Base-by-base conservation (phyloP, 106 monocot genomes). In the Triglochin maritima region DNA sequence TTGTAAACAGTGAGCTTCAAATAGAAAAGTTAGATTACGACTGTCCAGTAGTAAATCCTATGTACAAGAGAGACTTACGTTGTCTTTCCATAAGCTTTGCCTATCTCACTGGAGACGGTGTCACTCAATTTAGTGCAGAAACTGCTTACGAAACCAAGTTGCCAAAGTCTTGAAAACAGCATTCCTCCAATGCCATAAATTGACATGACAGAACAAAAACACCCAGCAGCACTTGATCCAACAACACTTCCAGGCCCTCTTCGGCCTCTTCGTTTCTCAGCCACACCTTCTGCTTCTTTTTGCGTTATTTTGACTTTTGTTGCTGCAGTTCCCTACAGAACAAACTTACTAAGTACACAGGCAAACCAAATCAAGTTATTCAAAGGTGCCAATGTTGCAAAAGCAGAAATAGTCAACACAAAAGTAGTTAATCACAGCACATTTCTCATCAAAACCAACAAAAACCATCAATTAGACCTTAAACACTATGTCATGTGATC, bases 111-210 rank as follows among this genome's bases (percentile, higher is more conserved):
- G 16, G 95, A 90, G 72, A 88, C 90, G 41, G 95, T 96, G 63
- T 96, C 95, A 62, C 90, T 90, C 64, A 96, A 49, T 72, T 96
- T 96, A 41, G 95, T 96, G 70, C 95, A 96, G 59, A 86, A 96
- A 72, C 90, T 90, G 46, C 90, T 81, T 71, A 96, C 85, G 78
- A 96, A 96, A 2, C 87, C 90, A 62, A 96, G 90, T 56, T 49
- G 72, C 87, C 90, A 96, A 47, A 96, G 69, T 51, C 47, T 71
- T 56, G 69, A 56, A 73, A 76, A 79, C 53, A 78, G 49, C 9
- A 47, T 53, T 56, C 90, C 87, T 52, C 87, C 87, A 13, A 83
- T 57, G 12, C 76, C 77, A 76, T 61, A 90, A 63, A 96, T 74
- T 44, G 90, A 87, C 14, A 96, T 65, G n/a, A 96, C 59, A 60